phyloP scores from a whole-genome alignment of 2,329 filamentous ascomycete species.

The Paracoccidioides brasiliensis region DNA sequence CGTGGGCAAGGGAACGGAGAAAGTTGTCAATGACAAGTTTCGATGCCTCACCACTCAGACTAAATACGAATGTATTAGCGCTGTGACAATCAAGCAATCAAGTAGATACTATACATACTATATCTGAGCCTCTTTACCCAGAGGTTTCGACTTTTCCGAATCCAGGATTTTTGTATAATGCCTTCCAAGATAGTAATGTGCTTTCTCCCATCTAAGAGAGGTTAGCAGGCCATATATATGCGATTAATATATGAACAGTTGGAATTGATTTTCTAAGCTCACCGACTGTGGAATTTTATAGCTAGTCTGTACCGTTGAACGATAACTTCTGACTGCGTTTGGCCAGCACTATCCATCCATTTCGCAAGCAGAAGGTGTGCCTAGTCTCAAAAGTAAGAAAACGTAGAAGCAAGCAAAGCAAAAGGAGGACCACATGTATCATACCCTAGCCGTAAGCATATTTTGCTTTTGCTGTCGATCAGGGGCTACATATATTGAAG shows the following conservation, averaged over 20 bases:
- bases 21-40: constrained; percentile 92
- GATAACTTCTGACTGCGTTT: constrained; percentile 71
- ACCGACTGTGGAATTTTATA: constrained; percentile 30
- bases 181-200: constrained; percentile 89
- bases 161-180: constrained; percentile 96
- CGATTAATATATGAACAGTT: not conserved
- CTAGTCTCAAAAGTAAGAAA: constrained; percentile 23
- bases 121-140: constrained; percentile 62
- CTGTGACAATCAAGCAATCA: not conserved
- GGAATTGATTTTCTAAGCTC: not conserved
- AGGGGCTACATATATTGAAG: constrained; percentile 24
- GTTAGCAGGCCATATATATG: constrained; percentile 5
- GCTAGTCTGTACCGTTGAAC: constrained; percentile 73
- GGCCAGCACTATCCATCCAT: constrained; percentile 91
- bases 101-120: constrained; percentile 33
- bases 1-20: constrained; percentile 69
- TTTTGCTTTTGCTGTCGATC: constrained; percentile 39
- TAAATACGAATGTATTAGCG: constrained; percentile 14
- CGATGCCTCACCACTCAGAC: constrained; percentile 65
- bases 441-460: constrained; percentile 33
- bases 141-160: constrained; percentile 65
- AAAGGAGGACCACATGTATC: constrained; percentile 2
- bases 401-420: not conserved
- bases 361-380: constrained; percentile 85
- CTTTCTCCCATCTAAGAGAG: constrained; percentile 71